Conservation (phyloP, 345 rosid species). For the Cardiospermum halicacabum region DNA sequence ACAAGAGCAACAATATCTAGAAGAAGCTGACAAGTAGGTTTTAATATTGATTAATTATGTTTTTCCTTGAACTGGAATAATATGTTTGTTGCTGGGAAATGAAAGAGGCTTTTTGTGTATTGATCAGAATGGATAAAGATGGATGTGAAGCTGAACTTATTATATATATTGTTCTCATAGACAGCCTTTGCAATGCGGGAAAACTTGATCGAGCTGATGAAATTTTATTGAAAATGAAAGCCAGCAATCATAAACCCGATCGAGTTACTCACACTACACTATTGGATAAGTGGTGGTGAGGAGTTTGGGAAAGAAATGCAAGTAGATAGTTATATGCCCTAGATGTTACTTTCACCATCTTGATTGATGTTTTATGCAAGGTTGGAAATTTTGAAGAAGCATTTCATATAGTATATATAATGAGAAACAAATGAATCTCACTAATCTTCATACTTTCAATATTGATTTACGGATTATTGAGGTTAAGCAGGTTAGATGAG, state of each 20-base stretch:
- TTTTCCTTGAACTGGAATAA: no score
- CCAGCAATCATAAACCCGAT: slow-evolving; percentile 74
- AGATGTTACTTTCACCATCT: slow-evolving; percentile 78
- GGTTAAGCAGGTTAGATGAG: slow-evolving; percentile 50
- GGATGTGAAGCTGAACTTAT: slow-evolving; percentile 90
- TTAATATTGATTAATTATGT: no score
- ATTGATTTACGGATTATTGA: slow-evolving; percentile 66
- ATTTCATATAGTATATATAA: slow-evolving; percentile 52
- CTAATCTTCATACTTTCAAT: slow-evolving; percentile 84
- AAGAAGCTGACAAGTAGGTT: no score
- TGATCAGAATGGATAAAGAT: slow-evolving; percentile 78
- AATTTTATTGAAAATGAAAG: slow-evolving; percentile 65
- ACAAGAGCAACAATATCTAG: no score
- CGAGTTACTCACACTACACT: slow-evolving; percentile 71
- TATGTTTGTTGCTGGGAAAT: no score
- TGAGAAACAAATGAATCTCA: slow-evolving; percentile 49
- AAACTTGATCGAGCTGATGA: slow-evolving; percentile 61
- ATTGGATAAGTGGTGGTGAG: slow-evolving; percentile 61
- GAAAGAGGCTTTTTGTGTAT: slow-evolving; percentile 51
- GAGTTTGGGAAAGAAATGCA: slow-evolving; percentile 83
- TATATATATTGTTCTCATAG: slow-evolving; percentile 81
- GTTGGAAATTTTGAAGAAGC: slow-evolving; percentile 59
- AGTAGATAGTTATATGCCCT: slow-evolving; percentile 73
- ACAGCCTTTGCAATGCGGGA: slow-evolving; percentile 74
- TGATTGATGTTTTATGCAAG: slow-evolving; percentile 69